Evolutionary conservation across 148 eudicot genomes (phyloP), one percentile per base, ranked within the genome.

Genomic region (Vaccinium myrtillus): DNA sequence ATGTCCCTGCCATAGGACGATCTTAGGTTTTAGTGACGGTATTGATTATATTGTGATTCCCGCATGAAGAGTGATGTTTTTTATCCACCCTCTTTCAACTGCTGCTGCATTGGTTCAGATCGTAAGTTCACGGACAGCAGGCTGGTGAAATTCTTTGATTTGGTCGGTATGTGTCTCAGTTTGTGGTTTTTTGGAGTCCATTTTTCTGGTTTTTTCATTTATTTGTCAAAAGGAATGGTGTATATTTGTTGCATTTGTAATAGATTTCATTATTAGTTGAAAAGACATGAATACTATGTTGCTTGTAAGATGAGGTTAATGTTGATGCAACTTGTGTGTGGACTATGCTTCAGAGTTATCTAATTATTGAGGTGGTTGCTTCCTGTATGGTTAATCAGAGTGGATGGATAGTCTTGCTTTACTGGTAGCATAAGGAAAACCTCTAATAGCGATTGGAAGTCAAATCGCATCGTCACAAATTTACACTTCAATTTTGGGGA

Each of bases 111-210:
- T 71, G 73, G 82, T 69, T 73, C 48, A 84, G 88, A 48, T 81
- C 73, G 18, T 50, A 67, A 49, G 58, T 58, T 19, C n/a, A 73
- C 12, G 82, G 77, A 76, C 70, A 48, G n/a, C 56, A 84, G 71
- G 83, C 78, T 86, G 84, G 83, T 85, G 81, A 73, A 83, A 89
- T 94, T 94, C 90, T 90, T 94, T 92, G 84, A 83, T 90, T 85
- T 85, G 83, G 85, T 85, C 53, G 85, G 86, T 88, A 87, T 84
- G 77, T 43, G 51, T 53, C 77, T 80, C 54, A 50, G 90, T 79
- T 87, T 82, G 49, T 86, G 79, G 78, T 80, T 86, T 86, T 81
- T 86, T 56, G 54, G 87, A 81, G 87, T 83, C 48, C 23, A 23
- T 43, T 78, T 36, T 36, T 18, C 82, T n/a, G 51, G 56, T 46